Evolutionary conservation across 169 alveolate species (phyloP), one percentile per base, ranked within the genome.

Genomic region (Sarcocystis neurona): DNA sequence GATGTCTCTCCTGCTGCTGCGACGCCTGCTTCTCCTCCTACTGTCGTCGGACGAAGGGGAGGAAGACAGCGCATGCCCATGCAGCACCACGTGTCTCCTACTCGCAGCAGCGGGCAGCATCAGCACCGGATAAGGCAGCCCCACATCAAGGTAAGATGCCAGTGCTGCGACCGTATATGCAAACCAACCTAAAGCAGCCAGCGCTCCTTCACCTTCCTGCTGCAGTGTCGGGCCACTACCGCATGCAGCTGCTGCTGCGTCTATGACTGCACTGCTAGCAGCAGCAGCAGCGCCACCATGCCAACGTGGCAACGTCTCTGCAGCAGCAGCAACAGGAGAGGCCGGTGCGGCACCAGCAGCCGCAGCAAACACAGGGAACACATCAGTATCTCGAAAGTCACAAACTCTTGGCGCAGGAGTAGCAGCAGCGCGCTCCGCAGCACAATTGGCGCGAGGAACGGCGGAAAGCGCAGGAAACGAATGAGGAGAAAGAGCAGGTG

Each of bases 71-170:
- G 23, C 12, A 53, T 23, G n/a, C n/a, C n/a, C n/a, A n/a, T n/a
- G n/a, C n/a, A n/a, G n/a, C n/a, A n/a, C 23, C 23, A 23, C 47
- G 58, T 12, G 47, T 2, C 27, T 72, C 41, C 34, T 39, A 23
- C 82, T 72, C 32, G 30, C 39, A 27, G 10, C 6, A 32, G 82
- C 34, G 20, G 82, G 82, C 30, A 72, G 82, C 39, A 72, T 1
- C 34, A 23, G 23, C 56, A 72, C 53, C 18, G 82, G 82, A 27
- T 39, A 72, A 1, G 82, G 82, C 34, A 72, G 32, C 34, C 34
- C 27, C 0, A 72, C 82, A 37, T 72, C 82, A 39, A 37, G 56
- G 56, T 72, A 72, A 39, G 82, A 72, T n/a, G 82, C 82, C 32
- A 72, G 32, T 20, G 82, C 53, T 4, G 82, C 47, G 39, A 72